These are phyloP conservation scores for Vigna radiata DNA, from an alignment of 306 rosid genomes.

Conservation along the genomic window DNA sequence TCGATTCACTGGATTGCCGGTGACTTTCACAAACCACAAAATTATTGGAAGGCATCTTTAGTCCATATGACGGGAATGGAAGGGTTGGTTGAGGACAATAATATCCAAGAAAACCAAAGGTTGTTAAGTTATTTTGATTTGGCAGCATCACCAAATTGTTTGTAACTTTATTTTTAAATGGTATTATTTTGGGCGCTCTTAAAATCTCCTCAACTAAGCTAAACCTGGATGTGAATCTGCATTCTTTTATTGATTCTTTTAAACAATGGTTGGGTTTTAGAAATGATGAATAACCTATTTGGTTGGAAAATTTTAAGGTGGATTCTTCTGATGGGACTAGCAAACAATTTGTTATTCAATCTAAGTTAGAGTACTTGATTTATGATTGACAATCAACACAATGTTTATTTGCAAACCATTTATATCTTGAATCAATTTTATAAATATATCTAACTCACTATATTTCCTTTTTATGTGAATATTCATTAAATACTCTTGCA, in stretches of 20 bases:
- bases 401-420: no score
- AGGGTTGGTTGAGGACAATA: slow-evolving; percentile 5
- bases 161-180: slow-evolving; percentile 12
- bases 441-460: no score
- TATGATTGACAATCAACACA: no score
- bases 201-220: slow-evolving; percentile 39
- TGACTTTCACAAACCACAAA: slow-evolving; percentile 39
- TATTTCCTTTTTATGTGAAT: no score
- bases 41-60: slow-evolving; percentile 1
- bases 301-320: no score
- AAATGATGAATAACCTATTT: neutral
- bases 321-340: no score
- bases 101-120: slow-evolving; percentile 29
- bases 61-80: slow-evolving; percentile 11
- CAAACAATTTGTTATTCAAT: no score
- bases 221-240: slow-evolving; percentile 43
- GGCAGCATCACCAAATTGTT: slow-evolving; percentile 23
- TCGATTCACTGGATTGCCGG: slow-evolving; percentile 80
- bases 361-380: no score
- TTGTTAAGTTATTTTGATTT: slow-evolving; percentile 42
- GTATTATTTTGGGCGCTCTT: slow-evolving; percentile 35
- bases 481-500: no score
- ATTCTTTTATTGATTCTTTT: slow-evolving; percentile 38
- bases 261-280: slow-evolving; percentile 33
- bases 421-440: no score